These are phyloP conservation scores for Collybiopsis luxurians DNA, from an alignment of 768 basidiomycete species.

Conservation along the genomic window DNA sequence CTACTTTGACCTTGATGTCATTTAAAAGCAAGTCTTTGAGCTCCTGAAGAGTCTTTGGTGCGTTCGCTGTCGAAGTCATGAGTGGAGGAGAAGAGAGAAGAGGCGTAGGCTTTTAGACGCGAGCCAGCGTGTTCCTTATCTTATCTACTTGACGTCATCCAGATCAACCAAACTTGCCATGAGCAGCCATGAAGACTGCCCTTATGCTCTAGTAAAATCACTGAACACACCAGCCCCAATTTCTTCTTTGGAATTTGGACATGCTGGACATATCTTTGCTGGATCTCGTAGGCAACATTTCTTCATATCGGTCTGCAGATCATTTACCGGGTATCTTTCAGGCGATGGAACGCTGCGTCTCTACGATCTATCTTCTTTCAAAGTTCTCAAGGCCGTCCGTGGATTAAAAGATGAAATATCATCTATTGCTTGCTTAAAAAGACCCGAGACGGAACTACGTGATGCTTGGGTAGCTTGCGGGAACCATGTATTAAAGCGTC, in stretches of 20 bases:
- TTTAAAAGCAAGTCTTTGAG: constrained; percentile 49
- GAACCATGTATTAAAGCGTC: constrained; percentile 37
- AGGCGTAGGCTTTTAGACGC: too few species aligned
- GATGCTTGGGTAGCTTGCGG: constrained; percentile 71
- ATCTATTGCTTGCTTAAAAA: constrained; percentile 50
- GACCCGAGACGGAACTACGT: constrained; percentile 36
- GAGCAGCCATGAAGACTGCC: too few species aligned
- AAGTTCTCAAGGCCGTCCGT: constrained; percentile 61
- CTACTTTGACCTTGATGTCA: constrained; percentile 91
- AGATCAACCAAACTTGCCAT: too few species aligned
- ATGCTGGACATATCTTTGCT: constrained; percentile 47
- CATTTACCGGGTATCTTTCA: constrained; percentile 23
- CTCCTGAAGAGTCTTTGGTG: constrained; percentile 40
- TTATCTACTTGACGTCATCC: too few species aligned
- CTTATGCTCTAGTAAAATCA: constrained; percentile 9
- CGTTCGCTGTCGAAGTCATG: neutral
- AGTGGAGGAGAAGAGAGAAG: too few species aligned
- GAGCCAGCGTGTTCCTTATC: too few species aligned
- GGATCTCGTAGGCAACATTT: constrained; percentile 50
- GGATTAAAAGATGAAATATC: constrained; percentile 59
- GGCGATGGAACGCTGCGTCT: constrained; percentile 71
- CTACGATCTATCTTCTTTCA: constrained; percentile 58
- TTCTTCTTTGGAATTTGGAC: constrained; percentile 51
- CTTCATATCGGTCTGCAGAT: neutral
- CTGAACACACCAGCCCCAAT: constrained; percentile 48